Percentiles rank a stretch among this genome's conserved stretches.
These are phyloP conservation scores for Coccomyxa subellipsoidea DNA, from an alignment of 163 green algal species.

Conservation along the genomic window DNA sequence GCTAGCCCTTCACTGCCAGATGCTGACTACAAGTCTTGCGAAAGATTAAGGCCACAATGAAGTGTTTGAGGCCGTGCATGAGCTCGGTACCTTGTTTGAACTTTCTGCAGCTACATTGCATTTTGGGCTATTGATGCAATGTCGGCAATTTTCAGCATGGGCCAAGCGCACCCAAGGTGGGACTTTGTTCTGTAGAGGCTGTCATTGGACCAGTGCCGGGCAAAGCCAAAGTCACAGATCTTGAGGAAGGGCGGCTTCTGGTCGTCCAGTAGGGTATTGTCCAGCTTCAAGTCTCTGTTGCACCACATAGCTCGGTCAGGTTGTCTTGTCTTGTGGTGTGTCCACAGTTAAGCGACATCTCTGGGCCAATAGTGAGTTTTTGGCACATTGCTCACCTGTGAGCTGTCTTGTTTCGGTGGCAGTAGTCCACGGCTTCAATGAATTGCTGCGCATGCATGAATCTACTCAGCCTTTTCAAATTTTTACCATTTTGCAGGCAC, in stretches of 20 bases:
- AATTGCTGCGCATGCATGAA: constrained; percentile 66
- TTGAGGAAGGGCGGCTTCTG: constrained; percentile 54
- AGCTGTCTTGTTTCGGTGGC: constrained; percentile 74
- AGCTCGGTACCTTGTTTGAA: too few relatives aligned
- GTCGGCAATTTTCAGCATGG: too few relatives aligned
- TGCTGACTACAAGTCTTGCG: too few relatives aligned
- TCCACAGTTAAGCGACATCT: too few relatives aligned
- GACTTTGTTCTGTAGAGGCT: not conserved
- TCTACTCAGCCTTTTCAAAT: not conserved
- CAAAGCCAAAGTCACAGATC: constrained; percentile 79
- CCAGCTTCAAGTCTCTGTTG: constrained; percentile 75
- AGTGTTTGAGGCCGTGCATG: too few relatives aligned
- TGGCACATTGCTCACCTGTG: constrained; percentile 45
- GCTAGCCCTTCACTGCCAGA: too few relatives aligned
- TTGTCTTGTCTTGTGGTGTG: too few relatives aligned
- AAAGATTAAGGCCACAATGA: too few relatives aligned
- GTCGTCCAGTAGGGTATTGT: constrained; percentile 87
- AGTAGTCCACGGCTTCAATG: constrained; percentile 80
- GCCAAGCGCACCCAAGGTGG: not conserved
- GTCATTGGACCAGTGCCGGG: constrained; percentile 40
- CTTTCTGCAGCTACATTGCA: too few relatives aligned
- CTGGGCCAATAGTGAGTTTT: too few relatives aligned
- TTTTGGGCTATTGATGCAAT: too few relatives aligned
- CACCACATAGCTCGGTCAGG: not conserved
- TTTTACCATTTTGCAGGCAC: not conserved